Conservation (phyloP, 768 basidiomycete genomes). For the Phylloporus arenicola region DNA sequence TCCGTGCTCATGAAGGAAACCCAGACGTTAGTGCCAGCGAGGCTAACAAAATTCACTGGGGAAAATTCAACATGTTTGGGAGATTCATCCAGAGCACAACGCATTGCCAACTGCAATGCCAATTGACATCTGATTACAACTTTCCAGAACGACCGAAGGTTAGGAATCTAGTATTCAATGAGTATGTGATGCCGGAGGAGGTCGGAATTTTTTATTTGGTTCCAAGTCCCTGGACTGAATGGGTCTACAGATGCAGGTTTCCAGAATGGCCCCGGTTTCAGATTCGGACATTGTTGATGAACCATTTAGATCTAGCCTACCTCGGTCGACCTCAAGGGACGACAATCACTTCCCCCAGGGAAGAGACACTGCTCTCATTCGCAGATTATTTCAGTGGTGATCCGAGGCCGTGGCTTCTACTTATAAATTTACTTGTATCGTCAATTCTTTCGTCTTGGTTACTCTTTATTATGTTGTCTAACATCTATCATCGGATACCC, state of each 20-base stretch:
- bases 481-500: slow-evolving; percentile 30
- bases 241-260: slow-evolving; percentile 54
- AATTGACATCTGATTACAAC: slow-evolving; percentile 51
- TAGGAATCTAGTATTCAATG: slow-evolving; percentile 48
- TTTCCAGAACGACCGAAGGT: slow-evolving; percentile 55
- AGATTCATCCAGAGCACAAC: slow-evolving; percentile 74
- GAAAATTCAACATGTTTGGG: slow-evolving; percentile 91
- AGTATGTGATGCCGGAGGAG: slow-evolving; percentile 64
- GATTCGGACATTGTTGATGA: slow-evolving; percentile 39
- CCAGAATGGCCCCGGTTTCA: slow-evolving; percentile 52
- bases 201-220: slow-evolving; percentile 33
- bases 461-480: slow-evolving; percentile 24
- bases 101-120: slow-evolving; percentile 74
- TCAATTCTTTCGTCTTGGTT: slow-evolving; percentile 19
- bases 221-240: slow-evolving; percentile 4
- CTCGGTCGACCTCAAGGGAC: slow-evolving; percentile 30
- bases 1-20: slow-evolving; percentile 83
- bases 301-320: slow-evolving; percentile 30
- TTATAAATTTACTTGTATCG: slow-evolving; percentile 28
- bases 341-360: slow-evolving; percentile 27
- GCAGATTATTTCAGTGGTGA: slow-evolving; percentile 47
- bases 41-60: slow-evolving; percentile 83
- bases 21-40: slow-evolving; percentile 63
- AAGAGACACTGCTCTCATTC: slow-evolving; percentile 43
- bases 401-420: not conserved